Evolutionary conservation across 768 basidiomycete species (phyloP).

Genomic region (Trametes coccinea): DNA sequence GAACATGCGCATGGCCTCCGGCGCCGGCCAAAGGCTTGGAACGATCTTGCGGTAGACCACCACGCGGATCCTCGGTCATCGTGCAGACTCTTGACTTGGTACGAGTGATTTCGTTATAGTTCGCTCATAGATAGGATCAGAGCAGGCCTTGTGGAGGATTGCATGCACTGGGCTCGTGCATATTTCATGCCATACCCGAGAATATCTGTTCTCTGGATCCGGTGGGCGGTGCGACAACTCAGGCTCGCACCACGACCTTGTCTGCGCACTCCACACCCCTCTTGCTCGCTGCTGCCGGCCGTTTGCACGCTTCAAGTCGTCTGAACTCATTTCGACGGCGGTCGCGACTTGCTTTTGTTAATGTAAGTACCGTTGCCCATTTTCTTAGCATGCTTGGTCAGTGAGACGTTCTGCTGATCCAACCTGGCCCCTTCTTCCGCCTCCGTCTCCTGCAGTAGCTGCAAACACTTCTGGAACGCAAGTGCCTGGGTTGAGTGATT

Average conservation of each 20-base stretch:
- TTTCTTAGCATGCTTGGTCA: neutral
- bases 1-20: conserved; percentile 3
- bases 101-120: neutral
- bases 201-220: neutral
- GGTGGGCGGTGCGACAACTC: conserved; percentile 18
- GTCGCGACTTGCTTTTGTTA: neutral
- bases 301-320: neutral
- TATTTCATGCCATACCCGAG: conserved; percentile 6
- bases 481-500: neutral
- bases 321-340: neutral
- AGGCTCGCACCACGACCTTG: conserved; percentile 11
- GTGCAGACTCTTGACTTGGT: neutral
- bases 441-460: neutral
- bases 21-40: conserved; percentile 3
- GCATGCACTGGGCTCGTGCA: neutral
- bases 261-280: neutral
- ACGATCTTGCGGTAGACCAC: conserved; percentile 11
- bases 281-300: neutral
- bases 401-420: conserved; percentile 10
- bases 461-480: neutral
- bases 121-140: neutral
- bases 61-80: conserved; percentile 2
- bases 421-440: conserved; percentile 1
- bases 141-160: neutral
- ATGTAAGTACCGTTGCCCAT: conserved; percentile 15